Evolutionary conservation across 495 filamentous ascomycete genomes (phyloP), one percentile per base, ranked within the genome.

Genomic region (Monascus purpureus): DNA sequence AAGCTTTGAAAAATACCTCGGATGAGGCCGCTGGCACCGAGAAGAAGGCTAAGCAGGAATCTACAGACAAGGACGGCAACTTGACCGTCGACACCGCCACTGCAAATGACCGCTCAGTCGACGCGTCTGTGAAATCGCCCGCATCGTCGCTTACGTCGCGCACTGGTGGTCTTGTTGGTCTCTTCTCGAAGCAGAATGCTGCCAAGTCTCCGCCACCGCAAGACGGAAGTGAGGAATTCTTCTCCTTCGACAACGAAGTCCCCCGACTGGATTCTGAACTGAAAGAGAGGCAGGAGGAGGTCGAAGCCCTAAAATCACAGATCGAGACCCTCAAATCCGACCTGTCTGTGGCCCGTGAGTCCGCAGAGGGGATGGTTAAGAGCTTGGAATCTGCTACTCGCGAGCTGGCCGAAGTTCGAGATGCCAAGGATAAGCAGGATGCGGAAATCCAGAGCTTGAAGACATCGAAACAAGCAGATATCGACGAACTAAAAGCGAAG

Each of bases 231-330:
- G 82, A 88, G 44, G 83, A 93, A 14, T 77, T 94, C 55, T 94
- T 94, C 55, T 90, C 82, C 5, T 93, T 83, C 39, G 82, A 85
- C 34, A 70, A 70, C 25, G 82, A 88, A 48, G 55, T 85, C 25
- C 75, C 76, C 11, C 67, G 73, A 12, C 42, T 84, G n/a, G 65
- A 76, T 34, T 50, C 57, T 1, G 72, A 76, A 40, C 43, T 83
- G 29, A 59, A 75, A 37, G 59, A 63, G 33, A 67, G 67, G 25
- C 72, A 83, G 37, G 61, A 68, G 19, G 76, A 86, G 45, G 67
- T 86, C 18, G 65, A 69, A 20, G 60, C 62, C 13, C 67, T 88
- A 12, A 78, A 78, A 41, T 50, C 57, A 7, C 72, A 82, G 32
- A 53, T 81, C 12, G 66, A 67, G 15, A 65, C 55, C 25, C 56